Base-by-base conservation (phyloP, 2,329 filamentous ascomycete species). In the Cryphonectria nitschkei region DNA sequence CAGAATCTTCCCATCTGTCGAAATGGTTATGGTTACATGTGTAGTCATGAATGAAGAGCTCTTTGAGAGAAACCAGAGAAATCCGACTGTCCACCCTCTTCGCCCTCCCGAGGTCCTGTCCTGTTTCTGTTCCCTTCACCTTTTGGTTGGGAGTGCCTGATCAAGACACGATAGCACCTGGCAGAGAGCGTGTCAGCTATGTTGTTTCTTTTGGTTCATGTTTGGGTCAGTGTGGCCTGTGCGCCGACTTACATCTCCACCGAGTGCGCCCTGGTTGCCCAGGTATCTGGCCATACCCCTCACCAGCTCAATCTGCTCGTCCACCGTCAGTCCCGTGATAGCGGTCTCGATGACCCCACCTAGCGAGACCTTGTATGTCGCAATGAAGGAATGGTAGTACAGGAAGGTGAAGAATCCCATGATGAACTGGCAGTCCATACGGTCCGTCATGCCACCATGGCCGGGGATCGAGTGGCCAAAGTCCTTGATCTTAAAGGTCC, bases 391-490 rank as follows among this genome's bases (percentile, higher is more conserved):
- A 81, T 98, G 95, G 83, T 97, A 99, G 84, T 99, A 99, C 88
- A 99, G 95, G 84, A 94, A 98, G 22, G 95, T 90, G 78, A 99
- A 98, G 82, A 97, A 96, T 11, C 96, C 96, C 96, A 99, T 99
- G 84, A 98, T 98, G 84, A 99, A 99, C 80, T 99, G 96, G 81
- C 96, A 99, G 80, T 99, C 96, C 95, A 99, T 98, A 73, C 96
- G 93, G 80, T 99, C 96, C 22, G 96, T 99, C 84, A 99, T 98
- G 76, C 96, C 96, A 73, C 96, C 96, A 78, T 99, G 96, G 32
- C 96, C 96, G 1, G 96, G 96, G 76, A 99, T 99, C 1, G 94
- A 97, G 82, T 99, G 93, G 75, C 96, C 96, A 83, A 99, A 99
- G 84, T 99, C 96, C 87, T 99, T 99, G 87, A 99, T 97, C 85